These are phyloP conservation scores for Scleroderma bovista DNA, from an alignment of 768 basidiomycete genomes.

Conservation along the genomic window DNA sequence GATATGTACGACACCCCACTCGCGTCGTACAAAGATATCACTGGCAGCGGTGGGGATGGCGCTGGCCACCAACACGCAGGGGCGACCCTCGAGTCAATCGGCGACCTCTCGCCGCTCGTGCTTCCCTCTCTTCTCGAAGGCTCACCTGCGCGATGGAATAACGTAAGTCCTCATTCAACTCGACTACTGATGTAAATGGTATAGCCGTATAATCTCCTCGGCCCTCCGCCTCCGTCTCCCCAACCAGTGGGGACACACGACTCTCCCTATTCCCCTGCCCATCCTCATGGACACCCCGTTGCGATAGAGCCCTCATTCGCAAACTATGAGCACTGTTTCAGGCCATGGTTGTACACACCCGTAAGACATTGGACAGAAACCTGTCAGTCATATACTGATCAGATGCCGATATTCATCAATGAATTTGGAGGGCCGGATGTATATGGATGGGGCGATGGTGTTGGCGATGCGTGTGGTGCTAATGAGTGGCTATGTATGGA, in stretches of 20 bases:
- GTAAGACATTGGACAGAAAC: conserved; percentile 25
- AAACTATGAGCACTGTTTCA: conserved; percentile 11
- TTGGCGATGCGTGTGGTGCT: no score
- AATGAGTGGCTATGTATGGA: no score
- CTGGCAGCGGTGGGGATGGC: conserved; percentile 10
- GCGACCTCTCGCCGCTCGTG: conserved; percentile 26
- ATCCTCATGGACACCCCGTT: conserved; percentile 17
- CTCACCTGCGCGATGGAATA: conserved; percentile 28
- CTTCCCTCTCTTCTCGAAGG: conserved; percentile 27
- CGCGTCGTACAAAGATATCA: conserved; percentile 5
- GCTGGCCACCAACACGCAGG: conserved; percentile 17
- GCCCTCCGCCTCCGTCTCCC: conserved; percentile 18
- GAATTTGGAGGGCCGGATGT: conserved; percentile 20
- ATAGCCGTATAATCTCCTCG: conserved; percentile 31
- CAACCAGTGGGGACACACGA: conserved; percentile 12
- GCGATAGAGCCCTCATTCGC: conserved; percentile 14
- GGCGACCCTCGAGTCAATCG: conserved; percentile 17
- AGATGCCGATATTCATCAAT: conserved; percentile 26
- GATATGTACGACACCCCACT: conserved; percentile 21
- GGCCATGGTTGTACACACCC: conserved; percentile 12
- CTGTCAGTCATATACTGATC: conserved; percentile 10
- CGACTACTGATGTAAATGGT: conserved; percentile 10
- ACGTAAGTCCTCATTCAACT: conserved; percentile 20
- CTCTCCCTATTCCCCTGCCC: background rate
- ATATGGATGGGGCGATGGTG: no score